phyloP scores from a whole-genome alignment of 768 basidiomycete species.

The Tulasnella sp. region DNA sequence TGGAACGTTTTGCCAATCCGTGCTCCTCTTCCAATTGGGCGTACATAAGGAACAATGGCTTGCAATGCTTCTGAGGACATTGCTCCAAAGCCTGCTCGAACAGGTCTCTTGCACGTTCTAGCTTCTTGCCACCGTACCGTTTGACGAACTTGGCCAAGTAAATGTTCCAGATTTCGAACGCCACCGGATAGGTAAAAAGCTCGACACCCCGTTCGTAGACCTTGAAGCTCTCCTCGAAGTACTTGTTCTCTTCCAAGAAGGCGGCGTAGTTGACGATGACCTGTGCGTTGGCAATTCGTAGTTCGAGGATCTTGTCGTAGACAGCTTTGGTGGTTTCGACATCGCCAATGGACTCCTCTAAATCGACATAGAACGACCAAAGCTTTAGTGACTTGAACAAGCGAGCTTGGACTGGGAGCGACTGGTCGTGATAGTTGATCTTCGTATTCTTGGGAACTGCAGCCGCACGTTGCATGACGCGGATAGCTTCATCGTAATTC shows the following conservation, averaged over 20 bases:
- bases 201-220: conserved; percentile 97
- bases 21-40: conserved; percentile 91
- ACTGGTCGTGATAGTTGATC: conserved; percentile 89
- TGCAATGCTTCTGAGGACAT: conserved; percentile 90
- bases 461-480: conserved; percentile 94
- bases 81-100: conserved; percentile 98
- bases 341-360: conserved; percentile 94
- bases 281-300: conserved; percentile 97
- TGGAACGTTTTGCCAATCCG: conserved; percentile 90
- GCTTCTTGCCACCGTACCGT: conserved; percentile 88
- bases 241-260: conserved; percentile 95
- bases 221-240: conserved; percentile 99
- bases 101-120: conserved; percentile 92
- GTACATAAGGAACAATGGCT: conserved; percentile 92
- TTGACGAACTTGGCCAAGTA: conserved; percentile 95
- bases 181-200: conserved; percentile 94
- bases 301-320: conserved; percentile 92
- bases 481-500: conserved; percentile 91
- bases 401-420: conserved; percentile 75
- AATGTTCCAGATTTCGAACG: conserved; percentile 99
- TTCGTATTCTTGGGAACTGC: conserved; percentile 84
- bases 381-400: conserved; percentile 97
- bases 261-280: conserved; percentile 94
- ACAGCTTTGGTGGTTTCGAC: conserved; percentile 86
- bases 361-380: conserved; percentile 97